These are phyloP conservation scores for Verticillium nonalfalfae DNA, from an alignment of 2,329 filamentous ascomycete genomes.

Conservation along the genomic window DNA sequence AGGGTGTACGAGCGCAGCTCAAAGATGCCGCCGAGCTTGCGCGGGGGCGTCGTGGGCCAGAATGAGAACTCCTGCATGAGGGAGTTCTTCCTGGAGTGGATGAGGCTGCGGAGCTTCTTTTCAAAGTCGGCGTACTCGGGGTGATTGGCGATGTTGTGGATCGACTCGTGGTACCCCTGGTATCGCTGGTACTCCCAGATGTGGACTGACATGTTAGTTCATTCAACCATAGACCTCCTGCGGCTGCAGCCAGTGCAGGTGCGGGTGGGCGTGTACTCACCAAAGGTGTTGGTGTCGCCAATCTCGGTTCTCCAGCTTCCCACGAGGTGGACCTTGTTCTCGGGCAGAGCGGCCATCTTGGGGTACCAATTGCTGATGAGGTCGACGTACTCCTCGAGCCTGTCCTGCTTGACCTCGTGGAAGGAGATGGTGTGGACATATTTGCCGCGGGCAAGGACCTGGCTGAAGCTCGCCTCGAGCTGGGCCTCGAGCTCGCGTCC, in stretches of 20 bases:
- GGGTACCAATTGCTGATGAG: slow-evolving; percentile 91
- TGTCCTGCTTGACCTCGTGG: slow-evolving; percentile 91
- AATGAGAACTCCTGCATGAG: slow-evolving; percentile 99
- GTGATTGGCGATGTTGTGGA: slow-evolving; percentile 76
- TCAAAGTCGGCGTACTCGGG: slow-evolving; percentile 83
- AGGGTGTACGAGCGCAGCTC: slow-evolving; percentile 95
- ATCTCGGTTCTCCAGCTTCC: slow-evolving; percentile 98
- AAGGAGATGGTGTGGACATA: slow-evolving; percentile 98
- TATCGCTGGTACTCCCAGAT: slow-evolving; percentile 99
- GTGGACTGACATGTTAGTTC: slow-evolving; percentile 58
- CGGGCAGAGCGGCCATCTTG: slow-evolving; percentile 71
- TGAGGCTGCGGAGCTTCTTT: slow-evolving; percentile 74
- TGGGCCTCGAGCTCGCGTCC: slow-evolving; percentile 90
- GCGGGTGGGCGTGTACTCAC: slow-evolving; percentile 42
- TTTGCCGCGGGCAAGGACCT: slow-evolving; percentile 90
- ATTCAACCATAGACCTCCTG: background rate
- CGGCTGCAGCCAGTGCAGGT: background rate
- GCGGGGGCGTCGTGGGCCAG: slow-evolving; percentile 92
- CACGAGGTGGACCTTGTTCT: slow-evolving; percentile 93
- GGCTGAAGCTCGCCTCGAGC: slow-evolving; percentile 92
- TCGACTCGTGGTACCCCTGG: slow-evolving; percentile 87
- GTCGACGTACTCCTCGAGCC: slow-evolving; percentile 89
- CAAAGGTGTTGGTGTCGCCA: slow-evolving; percentile 93
- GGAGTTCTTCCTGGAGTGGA: slow-evolving; percentile 77
- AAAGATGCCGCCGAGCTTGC: slow-evolving; percentile 85